Percentiles rank a stretch among this genome's conserved stretches.
Conservation (phyloP, 1,139 yeast species). For the Kodamaea plutei region DNA sequence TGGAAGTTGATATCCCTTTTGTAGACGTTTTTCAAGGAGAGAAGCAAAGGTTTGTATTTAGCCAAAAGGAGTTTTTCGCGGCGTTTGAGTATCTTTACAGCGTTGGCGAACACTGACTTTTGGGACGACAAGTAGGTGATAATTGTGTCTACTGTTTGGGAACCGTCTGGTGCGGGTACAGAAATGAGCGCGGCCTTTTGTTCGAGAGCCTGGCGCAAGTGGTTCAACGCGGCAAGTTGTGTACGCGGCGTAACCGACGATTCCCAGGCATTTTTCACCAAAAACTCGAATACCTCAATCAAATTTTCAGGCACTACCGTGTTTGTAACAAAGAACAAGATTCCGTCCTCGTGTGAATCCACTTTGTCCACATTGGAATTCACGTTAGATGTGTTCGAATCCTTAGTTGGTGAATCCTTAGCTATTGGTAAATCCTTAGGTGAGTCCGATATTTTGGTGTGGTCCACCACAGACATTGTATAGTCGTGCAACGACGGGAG, state of each 20-base stretch:
- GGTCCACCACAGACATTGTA: slow-evolving; percentile 35
- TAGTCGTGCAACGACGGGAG: slow-evolving; percentile 48
- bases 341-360: slow-evolving; percentile 25
- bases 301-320: slow-evolving; percentile 44
- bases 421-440: too few species aligned
- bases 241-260: slow-evolving; percentile 39
- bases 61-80: slow-evolving; percentile 49
- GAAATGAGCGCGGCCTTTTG: slow-evolving; percentile 31
- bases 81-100: slow-evolving; percentile 45
- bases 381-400: slow-evolving; percentile 8
- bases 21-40: slow-evolving; percentile 53
- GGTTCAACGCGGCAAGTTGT: slow-evolving; percentile 56
- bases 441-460: too few species aligned
- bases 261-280: slow-evolving; percentile 47
- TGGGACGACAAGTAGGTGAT: slow-evolving; percentile 36
- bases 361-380: slow-evolving; percentile 1
- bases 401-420: slow-evolving; percentile 7
- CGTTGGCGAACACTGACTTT: slow-evolving; percentile 38
- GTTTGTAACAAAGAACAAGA: slow-evolving; percentile 39
- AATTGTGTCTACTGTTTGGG: slow-evolving; percentile 10
- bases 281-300: slow-evolving; percentile 47
- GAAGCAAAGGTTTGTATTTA: slow-evolving; percentile 34
- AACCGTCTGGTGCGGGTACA: slow-evolving; percentile 30
- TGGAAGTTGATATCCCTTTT: slow-evolving; percentile 54
- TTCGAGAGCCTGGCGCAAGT: slow-evolving; percentile 49